Evolutionary conservation across 2,329 filamentous ascomycete genomes (phyloP).

Genomic region (Aschersonia sp.): DNA sequence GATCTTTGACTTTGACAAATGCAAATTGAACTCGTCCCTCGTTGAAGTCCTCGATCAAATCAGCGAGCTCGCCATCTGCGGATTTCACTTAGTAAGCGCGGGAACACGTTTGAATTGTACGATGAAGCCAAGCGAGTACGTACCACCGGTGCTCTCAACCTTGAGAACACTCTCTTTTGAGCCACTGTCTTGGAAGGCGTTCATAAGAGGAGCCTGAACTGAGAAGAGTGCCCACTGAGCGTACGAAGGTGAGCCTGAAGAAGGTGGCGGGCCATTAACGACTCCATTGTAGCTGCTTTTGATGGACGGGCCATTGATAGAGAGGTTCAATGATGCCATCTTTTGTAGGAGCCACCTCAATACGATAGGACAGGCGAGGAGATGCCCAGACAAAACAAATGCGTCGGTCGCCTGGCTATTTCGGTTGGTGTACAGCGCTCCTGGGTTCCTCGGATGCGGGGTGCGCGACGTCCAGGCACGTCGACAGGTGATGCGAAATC

Average conservation of each 20-base stretch:
- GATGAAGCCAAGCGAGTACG: constrained; percentile 5
- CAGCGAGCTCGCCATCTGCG: constrained; percentile 75
- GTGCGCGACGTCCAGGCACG: neutral
- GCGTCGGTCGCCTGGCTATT: neutral
- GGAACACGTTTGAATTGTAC: too few species aligned
- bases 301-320: constrained; percentile 68
- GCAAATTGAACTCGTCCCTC: constrained; percentile 95
- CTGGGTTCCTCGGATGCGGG: neutral
- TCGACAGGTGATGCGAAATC: neutral
- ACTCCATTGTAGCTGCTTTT: constrained; percentile 60
- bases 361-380: neutral
- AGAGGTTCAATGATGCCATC: constrained; percentile 73
- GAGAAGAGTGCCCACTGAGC: constrained; percentile 91
- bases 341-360: constrained; percentile 6
- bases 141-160: constrained; percentile 82
- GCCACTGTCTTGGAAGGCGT: constrained; percentile 76
- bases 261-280: constrained; percentile 34
- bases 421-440: neutral
- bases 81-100: too few species aligned
- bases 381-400: neutral
- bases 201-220: constrained; percentile 81
- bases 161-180: constrained; percentile 91
- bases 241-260: constrained; percentile 60
- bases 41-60: constrained; percentile 89
- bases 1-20: constrained; percentile 91